Evolutionary conservation across 169 alveolate species (phyloP).

Genomic region (Plasmodium gonderi): DNA sequence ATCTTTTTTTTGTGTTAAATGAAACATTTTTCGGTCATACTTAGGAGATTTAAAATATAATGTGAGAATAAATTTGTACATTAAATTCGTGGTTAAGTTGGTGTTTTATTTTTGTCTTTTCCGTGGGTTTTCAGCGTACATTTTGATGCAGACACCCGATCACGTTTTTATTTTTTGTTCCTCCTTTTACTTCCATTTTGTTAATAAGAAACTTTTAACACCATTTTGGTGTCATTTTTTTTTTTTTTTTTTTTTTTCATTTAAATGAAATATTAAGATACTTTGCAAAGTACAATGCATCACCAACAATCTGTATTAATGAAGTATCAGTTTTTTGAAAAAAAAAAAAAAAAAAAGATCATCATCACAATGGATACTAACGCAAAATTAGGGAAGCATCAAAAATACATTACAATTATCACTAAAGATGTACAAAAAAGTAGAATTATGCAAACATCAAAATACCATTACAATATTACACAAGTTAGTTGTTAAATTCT

Average conservation of each 20-base stretch:
- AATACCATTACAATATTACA: neutral
- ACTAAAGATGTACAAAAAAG: neutral
- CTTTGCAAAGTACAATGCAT: constrained; percentile 37
- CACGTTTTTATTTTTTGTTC: neutral
- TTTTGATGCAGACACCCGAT: neutral
- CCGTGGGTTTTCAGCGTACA: neutral
- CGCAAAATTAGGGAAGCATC: constrained; percentile 1
- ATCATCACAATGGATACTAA: constrained; percentile 1
- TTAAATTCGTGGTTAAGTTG: neutral
- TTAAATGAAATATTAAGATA: neutral
- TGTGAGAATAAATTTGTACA: neutral
- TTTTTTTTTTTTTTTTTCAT: neutral
- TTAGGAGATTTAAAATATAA: neutral
- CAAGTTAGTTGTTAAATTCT: constrained; percentile 41
- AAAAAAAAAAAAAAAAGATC: neutral
- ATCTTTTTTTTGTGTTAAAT: constrained; percentile 23
- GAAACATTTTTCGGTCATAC: constrained; percentile 4
- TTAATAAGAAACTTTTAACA: neutral
- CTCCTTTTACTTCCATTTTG: no score
- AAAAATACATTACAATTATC: neutral
- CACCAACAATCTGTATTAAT: constrained; percentile 28
- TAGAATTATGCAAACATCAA: neutral
- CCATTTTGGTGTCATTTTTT: constrained; percentile 8
- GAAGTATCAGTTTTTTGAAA: neutral
- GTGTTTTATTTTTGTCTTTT: neutral